Evolutionary conservation across 176 grass and related monocot species (phyloP), one percentile per base, ranked within the genome.

Genomic region (Carex scoparia): DNA sequence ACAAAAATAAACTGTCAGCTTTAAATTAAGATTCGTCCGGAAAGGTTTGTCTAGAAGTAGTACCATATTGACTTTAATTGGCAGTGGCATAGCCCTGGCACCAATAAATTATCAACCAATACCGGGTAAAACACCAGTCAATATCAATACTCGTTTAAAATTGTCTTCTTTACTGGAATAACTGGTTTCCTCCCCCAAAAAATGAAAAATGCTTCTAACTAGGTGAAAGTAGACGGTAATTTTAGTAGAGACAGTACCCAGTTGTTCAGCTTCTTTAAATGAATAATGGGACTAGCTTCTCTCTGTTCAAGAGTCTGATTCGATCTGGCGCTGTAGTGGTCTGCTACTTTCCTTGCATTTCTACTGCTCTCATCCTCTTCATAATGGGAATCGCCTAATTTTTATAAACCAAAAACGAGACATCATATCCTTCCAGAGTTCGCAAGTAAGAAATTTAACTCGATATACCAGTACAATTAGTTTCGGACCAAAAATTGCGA

Each of bases 191-290:
- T 71, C 5, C 14, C 31, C 63, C n/a, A 10, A 10, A 10, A 23
- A 4, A 82, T 75, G 30, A 86, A 79, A 61, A 61, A 63, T 4
- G 44, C 1, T 3, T 60, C 1, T 15, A 76, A 60, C 7, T 15
- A 18, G 79, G 79, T 40, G 16, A 79, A 84, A 88, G 19, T 18
- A 69, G 37, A 37, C 1, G 1, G 42, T 11, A 61, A 74, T 68
- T 59, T 33, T 53, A 71, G 5, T 49, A 61, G 31, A 62, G 5
- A 84, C 4, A 10, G 59, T 87, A 95, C 96, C 95, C 95, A 98
- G 86, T 98, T 98, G 67, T 98, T 98, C 23, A 98, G 90, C 86
- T 99, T 99, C 81, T 99, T 99, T 85, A 99, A 89, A 87, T 95
- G 96, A 85, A 99, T 99, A 85, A 99, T 99, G 59, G 96, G 96